Base-by-base conservation (phyloP, 495 filamentous ascomycete genomes). In the Aspergillus haitiensis region DNA sequence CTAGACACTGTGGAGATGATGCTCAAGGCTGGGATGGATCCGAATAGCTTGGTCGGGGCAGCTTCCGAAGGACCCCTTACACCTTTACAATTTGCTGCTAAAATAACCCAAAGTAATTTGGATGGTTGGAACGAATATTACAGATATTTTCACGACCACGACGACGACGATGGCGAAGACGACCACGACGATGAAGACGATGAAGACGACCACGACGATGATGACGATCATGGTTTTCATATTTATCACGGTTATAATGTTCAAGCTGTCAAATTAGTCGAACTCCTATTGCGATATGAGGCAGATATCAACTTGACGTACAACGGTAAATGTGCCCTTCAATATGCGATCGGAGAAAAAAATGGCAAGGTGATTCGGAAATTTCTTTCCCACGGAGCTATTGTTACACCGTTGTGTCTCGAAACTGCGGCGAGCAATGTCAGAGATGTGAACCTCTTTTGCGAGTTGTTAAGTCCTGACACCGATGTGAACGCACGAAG, bases 1-100 rank as follows among this genome's bases (percentile, higher is more conserved):
- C 6, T 40, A 9, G n/a, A 40, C 4, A 4, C n/a, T 4, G n/a
- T 40, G 2, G 37, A 40, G 0, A 40, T 40, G 37, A 8, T 40
- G 37, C 37, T 40, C 10, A 8, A 40, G 0, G 37, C 37, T 7
- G 37, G 37, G 7, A 40, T 56, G 52, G 11, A 54, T 42, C 52
- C 62, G 6, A 57, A 64, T 53, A 33, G 27, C 16, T 31, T 3
- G 3, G 52, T 64, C 11, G 52, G 60, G 8, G 53, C 56, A 15
- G 44, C 56, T 32, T 4, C 40, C n/a, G 3, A 40, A 11, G 57
- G 56, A 10, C 27, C 52, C 11, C 45, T 64, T 5, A 60, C 52
- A 15, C 55, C 55, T 12, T 55, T 64, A 36, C 45, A 58, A 52
- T 52, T 47, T 40, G 31, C 37, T 40, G 34, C 56, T 8, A 27